These are phyloP conservation scores for Toxicodendron radicans DNA, from an alignment of 345 rosid genomes.

Conservation along the genomic window DNA sequence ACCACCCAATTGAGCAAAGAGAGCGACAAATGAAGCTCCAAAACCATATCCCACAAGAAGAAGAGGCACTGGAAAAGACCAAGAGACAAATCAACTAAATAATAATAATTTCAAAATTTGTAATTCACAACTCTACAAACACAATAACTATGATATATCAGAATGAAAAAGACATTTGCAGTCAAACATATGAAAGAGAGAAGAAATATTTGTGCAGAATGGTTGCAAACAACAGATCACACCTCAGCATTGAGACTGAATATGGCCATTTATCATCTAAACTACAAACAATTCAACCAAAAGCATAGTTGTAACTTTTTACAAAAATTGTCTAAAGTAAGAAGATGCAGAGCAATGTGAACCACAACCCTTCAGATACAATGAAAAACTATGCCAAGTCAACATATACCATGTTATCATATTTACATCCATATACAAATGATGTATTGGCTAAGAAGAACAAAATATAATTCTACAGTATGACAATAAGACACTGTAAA, in stretches of 20 bases:
- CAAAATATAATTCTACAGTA: not conserved
- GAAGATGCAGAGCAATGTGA: not conserved
- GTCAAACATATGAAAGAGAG: not conserved
- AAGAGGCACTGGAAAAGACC: constrained; percentile 79
- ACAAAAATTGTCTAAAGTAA: not conserved
- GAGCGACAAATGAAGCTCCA: constrained; percentile 99
- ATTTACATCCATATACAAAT: not conserved
- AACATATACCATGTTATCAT: not conserved
- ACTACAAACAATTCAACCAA: not conserved
- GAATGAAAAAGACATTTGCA: constrained; percentile 8
- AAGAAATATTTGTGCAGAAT: constrained; percentile 2
- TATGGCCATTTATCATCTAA: not conserved
- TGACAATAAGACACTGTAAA: not conserved
- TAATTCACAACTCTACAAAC: not conserved
- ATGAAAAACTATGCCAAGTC: not conserved
- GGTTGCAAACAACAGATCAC: not conserved
- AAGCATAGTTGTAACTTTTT: not conserved
- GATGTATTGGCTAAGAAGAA: not conserved
- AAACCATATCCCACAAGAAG: constrained; percentile 98
- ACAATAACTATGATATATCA: not conserved
- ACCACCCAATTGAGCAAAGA: constrained; percentile 99
- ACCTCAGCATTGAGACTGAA: constrained; percentile 3
- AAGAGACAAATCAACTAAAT: constrained; percentile 24
- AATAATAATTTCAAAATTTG: constrained; percentile 4
- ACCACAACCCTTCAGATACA: not conserved